A percentile compares a stretch with the other conserved stretches of the same genome.
Conservation (phyloP, 441 rosid species). For the Arabidopsis lyrata region DNA sequence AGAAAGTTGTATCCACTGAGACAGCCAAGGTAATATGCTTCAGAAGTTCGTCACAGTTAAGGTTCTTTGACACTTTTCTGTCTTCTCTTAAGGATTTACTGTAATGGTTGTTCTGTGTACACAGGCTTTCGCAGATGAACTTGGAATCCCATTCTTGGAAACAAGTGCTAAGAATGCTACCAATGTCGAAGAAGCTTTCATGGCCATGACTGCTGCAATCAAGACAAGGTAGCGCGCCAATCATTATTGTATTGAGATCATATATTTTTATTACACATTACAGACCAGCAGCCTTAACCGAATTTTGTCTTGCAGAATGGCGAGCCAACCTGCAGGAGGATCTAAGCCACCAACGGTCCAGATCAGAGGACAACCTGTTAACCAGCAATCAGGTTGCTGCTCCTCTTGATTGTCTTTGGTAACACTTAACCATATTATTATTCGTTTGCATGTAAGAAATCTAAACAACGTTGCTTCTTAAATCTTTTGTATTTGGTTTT, state of each 20-base stretch:
- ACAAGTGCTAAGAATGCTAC: conserved; percentile 77
- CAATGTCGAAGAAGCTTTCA: conserved; percentile 75
- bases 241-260: too few species aligned
- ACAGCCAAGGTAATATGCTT: conserved; percentile 69
- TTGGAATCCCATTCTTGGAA: conserved; percentile 76
- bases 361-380: conserved; percentile 88
- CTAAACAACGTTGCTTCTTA: conserved; percentile 13
- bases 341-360: conserved; percentile 88
- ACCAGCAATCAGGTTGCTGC: conserved; percentile 93
- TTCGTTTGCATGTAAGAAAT: conserved; percentile 59
- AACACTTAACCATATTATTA: conserved; percentile 38
- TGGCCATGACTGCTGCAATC: conserved; percentile 76
- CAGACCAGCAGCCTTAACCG: neutral
- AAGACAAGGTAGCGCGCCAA: conserved; percentile 54
- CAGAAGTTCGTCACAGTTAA: neutral
- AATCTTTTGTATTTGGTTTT: conserved; percentile 32
- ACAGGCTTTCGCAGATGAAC: conserved; percentile 76
- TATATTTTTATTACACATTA: too few species aligned
- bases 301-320: conserved; percentile 62
- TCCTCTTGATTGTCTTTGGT: conserved; percentile 59
- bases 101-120: conserved; percentile 12
- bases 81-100: neutral
- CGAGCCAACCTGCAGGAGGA: conserved; percentile 88
- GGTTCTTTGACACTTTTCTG: neutral
- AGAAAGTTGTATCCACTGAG: conserved; percentile 83